These are phyloP conservation scores for Melampsora americana DNA, from an alignment of 1,284 basidiomycete species.

Conservation along the genomic window DNA sequence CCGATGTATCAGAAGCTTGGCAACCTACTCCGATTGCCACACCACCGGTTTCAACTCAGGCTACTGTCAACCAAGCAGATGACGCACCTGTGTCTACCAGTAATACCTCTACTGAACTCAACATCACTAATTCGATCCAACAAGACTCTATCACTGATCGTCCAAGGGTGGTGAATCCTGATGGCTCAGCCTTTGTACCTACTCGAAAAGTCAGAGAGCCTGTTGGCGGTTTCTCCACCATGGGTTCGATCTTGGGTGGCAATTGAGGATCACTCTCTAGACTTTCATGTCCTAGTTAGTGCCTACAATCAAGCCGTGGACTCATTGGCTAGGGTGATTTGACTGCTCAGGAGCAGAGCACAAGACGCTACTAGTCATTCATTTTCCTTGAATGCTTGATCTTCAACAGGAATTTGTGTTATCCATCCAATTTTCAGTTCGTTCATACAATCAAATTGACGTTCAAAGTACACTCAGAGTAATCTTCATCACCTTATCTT, in stretches of 20 bases:
- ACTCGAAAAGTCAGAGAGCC: constrained; percentile 35
- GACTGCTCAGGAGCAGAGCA: too few relatives aligned
- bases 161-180: constrained; percentile 30
- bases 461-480: too few relatives aligned
- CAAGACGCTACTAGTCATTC: too few relatives aligned
- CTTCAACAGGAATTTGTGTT: too few relatives aligned
- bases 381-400: too few relatives aligned
- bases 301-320: too few relatives aligned
- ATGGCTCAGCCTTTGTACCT: constrained; percentile 32
- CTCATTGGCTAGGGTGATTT: too few relatives aligned
- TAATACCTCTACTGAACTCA: not conserved
- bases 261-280: not conserved
- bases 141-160: not conserved
- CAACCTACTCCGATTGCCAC: constrained; percentile 13
- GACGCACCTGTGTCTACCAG: not conserved
- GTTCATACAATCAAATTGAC: too few relatives aligned
- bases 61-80: not conserved
- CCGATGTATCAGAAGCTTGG: constrained; percentile 8
- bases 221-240: constrained; percentile 32
- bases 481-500: too few relatives aligned
- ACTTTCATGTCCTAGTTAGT: not conserved
- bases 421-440: too few relatives aligned
- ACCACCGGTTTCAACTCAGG: not conserved
- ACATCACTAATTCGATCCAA: too few relatives aligned
- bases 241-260: constrained; percentile 26